phyloP scores from a whole-genome alignment of 257 asterid genomes.

The Cinchona pubescens region DNA sequence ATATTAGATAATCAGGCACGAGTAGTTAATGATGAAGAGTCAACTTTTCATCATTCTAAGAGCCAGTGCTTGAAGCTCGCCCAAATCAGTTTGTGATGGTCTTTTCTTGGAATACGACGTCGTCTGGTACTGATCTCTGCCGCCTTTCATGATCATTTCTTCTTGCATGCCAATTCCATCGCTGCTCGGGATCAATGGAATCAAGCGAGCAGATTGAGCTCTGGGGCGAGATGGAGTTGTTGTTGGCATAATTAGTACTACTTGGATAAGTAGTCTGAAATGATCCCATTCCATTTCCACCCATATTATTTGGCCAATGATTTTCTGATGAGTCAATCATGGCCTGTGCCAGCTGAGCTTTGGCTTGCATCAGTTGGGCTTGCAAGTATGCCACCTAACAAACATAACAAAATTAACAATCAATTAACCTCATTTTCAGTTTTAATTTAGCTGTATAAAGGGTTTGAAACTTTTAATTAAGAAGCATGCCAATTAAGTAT shows the following conservation, averaged over 20 bases:
- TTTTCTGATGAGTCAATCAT: constrained; percentile 40
- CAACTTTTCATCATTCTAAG: constrained; percentile 69
- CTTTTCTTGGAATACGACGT: constrained; percentile 45
- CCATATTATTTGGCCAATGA: constrained; percentile 29
- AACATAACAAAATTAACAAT: neutral
- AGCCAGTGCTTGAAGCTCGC: constrained; percentile 86
- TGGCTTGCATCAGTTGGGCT: constrained; percentile 75
- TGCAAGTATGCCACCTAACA: constrained; percentile 68
- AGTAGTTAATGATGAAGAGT: neutral
- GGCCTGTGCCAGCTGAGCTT: constrained; percentile 59
- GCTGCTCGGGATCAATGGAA: constrained; percentile 34
- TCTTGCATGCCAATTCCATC: constrained; percentile 38
- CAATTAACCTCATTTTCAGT: neutral
- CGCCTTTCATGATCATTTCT: constrained; percentile 30
- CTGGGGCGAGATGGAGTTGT: constrained; percentile 48
- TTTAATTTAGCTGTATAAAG: neutral
- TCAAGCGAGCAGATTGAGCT: constrained; percentile 52
- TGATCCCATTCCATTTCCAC: constrained; percentile 33
- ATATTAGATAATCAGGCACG: neutral
- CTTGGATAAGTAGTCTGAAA: constrained; percentile 17
- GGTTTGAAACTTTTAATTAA: no score
- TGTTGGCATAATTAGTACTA: constrained; percentile 25
- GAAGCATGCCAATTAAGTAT: no score
- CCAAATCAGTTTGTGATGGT: constrained; percentile 60
- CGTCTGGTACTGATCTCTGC: constrained; percentile 36